Evolutionary conservation across 352 stramenopile species (phyloP), one percentile per base, ranked within the genome.

Genomic region (Phytophthora ramorum): DNA sequence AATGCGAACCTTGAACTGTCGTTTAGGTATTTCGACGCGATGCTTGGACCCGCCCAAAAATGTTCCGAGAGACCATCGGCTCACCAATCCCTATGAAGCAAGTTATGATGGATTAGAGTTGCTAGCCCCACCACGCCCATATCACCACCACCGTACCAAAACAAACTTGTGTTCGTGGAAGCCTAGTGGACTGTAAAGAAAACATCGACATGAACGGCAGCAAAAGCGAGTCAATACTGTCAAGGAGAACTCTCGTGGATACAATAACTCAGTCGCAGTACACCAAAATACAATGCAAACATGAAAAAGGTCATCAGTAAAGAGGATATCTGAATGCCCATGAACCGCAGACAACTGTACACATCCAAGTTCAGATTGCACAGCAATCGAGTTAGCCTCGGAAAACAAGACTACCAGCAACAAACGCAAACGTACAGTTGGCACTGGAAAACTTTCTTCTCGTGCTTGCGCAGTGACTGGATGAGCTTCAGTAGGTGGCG

Each of bases 111-210:
- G 12, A 16, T 57, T 30, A 60, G 58, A n/a, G 20, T 34, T 58
- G 4, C 16, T 41, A 12, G 10, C 14, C 4, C 16, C 3, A 19
- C 6, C 17, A 26, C 19, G 34, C 30, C 13, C 9, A 47, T 50
- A 1, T 34, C 14, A 14, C 14, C 10, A 13, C 22, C 8, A 14
- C 19, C 58, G 9, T 73, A 88, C 81, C 48, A 93, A 40, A n/a
- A 91, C 71, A 57, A 91, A 92, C 47, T 92, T 91, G 49, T 90
- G 85, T 14, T 91, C 81, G 61, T 90, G 80, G 20, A 84, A 94
- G 14, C 83, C 83, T 40, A 92, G 69, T 19, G 76, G 63, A 9
- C 40, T 66, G 66, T 73, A n/a, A 55, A 66, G 13, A 59, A 45
- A 58, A 30, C 2, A 58, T 9, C 28, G 44, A 60, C 34, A 38